A percentile compares a stretch with the other conserved stretches of the same genome.
These are phyloP conservation scores for Aspergillus baeticus DNA, from an alignment of 495 filamentous ascomycete genomes.

Conservation along the genomic window DNA sequence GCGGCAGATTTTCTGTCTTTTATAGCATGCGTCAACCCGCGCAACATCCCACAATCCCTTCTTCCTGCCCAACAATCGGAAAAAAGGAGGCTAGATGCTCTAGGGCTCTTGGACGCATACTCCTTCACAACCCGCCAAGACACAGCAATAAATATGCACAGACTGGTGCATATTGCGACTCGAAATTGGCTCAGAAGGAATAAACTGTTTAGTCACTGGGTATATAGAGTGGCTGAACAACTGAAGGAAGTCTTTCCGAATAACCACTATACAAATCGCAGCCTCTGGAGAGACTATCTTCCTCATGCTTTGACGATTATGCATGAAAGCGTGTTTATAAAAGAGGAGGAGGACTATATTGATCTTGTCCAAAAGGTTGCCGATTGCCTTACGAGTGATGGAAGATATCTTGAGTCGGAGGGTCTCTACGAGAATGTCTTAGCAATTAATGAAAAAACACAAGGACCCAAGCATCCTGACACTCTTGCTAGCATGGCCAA, in stretches of 20 bases:
- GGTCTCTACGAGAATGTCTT: too few relatives aligned
- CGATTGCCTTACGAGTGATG: too few relatives aligned
- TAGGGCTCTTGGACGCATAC: slow-evolving; percentile 22
- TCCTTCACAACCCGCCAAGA: slow-evolving; percentile 20
- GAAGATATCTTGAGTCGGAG: too few relatives aligned
- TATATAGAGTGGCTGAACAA: neutral
- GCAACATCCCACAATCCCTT: slow-evolving; percentile 29
- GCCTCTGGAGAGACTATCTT: neutral
- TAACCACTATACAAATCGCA: neutral
- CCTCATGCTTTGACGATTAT: too few relatives aligned
- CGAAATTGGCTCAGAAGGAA: slow-evolving; percentile 14
- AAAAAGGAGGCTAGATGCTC: slow-evolving; percentile 12
- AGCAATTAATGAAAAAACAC: too few relatives aligned
- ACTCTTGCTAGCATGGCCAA: too few relatives aligned
- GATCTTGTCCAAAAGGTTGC: too few relatives aligned
- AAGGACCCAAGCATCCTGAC: too few relatives aligned
- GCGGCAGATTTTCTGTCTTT: slow-evolving; percentile 40
- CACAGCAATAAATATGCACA: slow-evolving; percentile 14
- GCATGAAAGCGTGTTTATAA: too few relatives aligned
- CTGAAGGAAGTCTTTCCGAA: neutral
- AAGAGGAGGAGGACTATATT: too few relatives aligned
- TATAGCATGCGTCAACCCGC: slow-evolving; percentile 40
- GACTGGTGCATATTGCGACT: slow-evolving; percentile 23
- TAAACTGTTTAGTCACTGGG: neutral
- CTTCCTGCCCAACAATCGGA: slow-evolving; percentile 13